These are phyloP conservation scores for Rhinocladiella similis DNA, from an alignment of 2,329 filamentous ascomycete genomes.

Conservation along the genomic window DNA sequence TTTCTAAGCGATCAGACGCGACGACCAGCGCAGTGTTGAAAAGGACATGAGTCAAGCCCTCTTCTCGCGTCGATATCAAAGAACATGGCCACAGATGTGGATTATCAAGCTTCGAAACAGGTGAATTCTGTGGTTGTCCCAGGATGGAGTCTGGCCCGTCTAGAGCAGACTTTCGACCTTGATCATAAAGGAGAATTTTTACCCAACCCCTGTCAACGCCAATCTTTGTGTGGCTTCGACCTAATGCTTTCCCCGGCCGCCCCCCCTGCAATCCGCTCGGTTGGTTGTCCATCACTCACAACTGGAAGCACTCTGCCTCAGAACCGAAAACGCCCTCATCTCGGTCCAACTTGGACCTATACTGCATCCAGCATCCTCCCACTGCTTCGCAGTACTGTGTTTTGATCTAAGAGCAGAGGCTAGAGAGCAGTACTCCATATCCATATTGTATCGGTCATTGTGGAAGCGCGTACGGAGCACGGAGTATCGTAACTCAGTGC, in stretches of 20 bases:
- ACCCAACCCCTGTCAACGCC: slow-evolving; percentile 13
- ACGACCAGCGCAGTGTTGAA: background rate
- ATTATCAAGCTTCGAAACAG: background rate
- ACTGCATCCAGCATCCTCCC: background rate
- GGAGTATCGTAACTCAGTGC: too few species aligned
- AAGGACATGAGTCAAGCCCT: background rate
- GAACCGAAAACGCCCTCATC: slow-evolving; percentile 21
- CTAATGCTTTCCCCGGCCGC: slow-evolving; percentile 13
- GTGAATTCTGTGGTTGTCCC: background rate
- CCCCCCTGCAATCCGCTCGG: slow-evolving; percentile 8
- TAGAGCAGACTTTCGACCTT: background rate
- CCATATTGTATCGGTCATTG: too few species aligned
- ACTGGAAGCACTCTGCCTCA: background rate
- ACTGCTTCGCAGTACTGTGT: background rate
- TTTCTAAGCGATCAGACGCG: slow-evolving; percentile 17
- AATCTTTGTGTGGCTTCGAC: slow-evolving; percentile 15
- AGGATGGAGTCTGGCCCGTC: background rate
- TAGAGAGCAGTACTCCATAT: too few species aligned
- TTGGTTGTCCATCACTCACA: slow-evolving; percentile 7
- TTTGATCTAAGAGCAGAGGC: background rate
- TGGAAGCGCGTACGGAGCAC: too few species aligned
- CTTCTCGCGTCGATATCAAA: background rate
- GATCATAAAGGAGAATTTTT: slow-evolving; percentile 10
- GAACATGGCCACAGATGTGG: too few species aligned
- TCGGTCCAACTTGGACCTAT: slow-evolving; percentile 5